phyloP scores from a whole-genome alignment of 495 filamentous ascomycete species.

The Xylaria palmicola region DNA sequence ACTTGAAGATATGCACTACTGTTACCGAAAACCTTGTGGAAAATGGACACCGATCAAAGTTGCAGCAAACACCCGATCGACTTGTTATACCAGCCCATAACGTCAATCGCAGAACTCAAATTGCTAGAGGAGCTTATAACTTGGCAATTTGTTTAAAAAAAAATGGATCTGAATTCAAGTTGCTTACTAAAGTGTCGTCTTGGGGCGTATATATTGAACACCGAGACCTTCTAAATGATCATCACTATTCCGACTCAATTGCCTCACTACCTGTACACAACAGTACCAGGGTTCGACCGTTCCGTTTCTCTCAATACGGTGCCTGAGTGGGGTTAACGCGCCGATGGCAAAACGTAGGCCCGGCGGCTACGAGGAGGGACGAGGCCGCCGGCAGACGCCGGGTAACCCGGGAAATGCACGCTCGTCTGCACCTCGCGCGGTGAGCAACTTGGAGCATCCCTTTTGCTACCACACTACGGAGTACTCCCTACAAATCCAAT shows the following conservation, averaged over 20 bases:
- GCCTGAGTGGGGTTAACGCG: not conserved
- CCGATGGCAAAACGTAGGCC: not conserved
- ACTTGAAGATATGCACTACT: too few relatives aligned
- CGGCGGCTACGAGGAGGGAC: not conserved
- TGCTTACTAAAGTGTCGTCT: not conserved
- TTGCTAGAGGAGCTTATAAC: slow-evolving; percentile 1
- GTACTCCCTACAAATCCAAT: too few relatives aligned
- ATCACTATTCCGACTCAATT: too few relatives aligned
- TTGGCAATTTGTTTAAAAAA: not conserved
- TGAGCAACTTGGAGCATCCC: too few relatives aligned
- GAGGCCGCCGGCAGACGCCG: not conserved
- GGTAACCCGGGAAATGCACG: too few relatives aligned
- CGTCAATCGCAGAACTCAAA: not conserved
- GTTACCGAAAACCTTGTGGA: too few relatives aligned
- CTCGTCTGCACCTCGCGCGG: too few relatives aligned
- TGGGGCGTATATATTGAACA: not conserved
- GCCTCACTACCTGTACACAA: too few relatives aligned
- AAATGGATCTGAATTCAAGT: not conserved
- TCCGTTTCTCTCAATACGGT: slow-evolving; percentile 1
- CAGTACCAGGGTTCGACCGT: not conserved
- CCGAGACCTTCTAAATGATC: too few relatives aligned
- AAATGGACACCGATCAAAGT: too few relatives aligned
- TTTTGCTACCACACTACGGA: too few relatives aligned
- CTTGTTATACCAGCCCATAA: not conserved
- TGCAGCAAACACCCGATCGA: slow-evolving; percentile 14